Evolutionary conservation across 768 basidiomycete genomes (phyloP).

Genomic region (Vararia minispora): DNA sequence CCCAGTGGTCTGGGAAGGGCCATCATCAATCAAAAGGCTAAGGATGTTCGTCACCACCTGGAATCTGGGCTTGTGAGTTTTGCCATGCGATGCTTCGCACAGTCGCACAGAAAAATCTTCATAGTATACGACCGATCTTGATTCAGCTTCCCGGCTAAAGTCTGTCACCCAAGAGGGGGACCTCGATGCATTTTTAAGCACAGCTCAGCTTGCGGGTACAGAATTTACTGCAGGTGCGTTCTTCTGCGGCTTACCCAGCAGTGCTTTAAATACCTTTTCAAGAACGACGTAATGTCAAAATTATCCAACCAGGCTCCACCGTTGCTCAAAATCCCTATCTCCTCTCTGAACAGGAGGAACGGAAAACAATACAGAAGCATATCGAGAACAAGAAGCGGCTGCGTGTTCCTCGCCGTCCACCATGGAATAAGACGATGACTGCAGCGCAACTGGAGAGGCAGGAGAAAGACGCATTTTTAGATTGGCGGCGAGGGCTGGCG

Average conservation of each 20-base stretch:
- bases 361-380: conserved; percentile 62
- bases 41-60: conserved; percentile 53
- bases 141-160: conserved; percentile 56
- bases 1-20: conserved; percentile 85
- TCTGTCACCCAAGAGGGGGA: conserved; percentile 95
- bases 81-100: neutral
- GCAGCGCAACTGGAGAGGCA: conserved; percentile 71
- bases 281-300: conserved; percentile 77
- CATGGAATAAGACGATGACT: conserved; percentile 80
- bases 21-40: conserved; percentile 84
- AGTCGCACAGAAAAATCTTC: neutral
- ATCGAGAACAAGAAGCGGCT: conserved; percentile 61
- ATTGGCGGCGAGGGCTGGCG: conserved; percentile 88
- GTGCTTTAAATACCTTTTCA: neutral
- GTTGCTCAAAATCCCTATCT: conserved; percentile 75
- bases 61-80: conserved; percentile 57
- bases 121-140: conserved; percentile 71
- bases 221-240: conserved; percentile 91
- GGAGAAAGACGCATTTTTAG: conserved; percentile 84
- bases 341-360: conserved; percentile 73
- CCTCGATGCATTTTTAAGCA: conserved; percentile 91
- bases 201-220: conserved; percentile 87
- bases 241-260: too few relatives aligned
- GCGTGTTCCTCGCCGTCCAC: conserved; percentile 80
- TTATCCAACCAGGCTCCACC: conserved; percentile 48